These are phyloP conservation scores for Fusarium agapanthi DNA, from an alignment of 2,329 filamentous ascomycete species.

Conservation along the genomic window DNA sequence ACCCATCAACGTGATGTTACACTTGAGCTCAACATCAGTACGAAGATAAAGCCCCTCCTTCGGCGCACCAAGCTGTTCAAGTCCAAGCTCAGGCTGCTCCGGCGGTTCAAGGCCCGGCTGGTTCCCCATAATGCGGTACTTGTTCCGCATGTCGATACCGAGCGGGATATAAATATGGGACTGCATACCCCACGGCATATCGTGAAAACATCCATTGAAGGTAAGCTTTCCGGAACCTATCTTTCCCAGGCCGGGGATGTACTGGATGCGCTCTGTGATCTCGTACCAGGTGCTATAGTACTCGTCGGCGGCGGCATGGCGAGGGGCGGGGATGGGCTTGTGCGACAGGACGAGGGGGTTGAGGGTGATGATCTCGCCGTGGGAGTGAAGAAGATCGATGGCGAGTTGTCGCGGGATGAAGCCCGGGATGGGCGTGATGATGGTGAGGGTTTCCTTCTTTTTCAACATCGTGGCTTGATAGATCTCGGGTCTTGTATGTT, in stretches of 20 bases:
- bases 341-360: conserved; percentile 74
- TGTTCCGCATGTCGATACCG: conserved; percentile 72
- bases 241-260: conserved; percentile 71
- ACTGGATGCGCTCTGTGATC: conserved; percentile 74
- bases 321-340: conserved; percentile 71
- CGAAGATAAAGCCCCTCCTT: conserved; percentile 72
- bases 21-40: conserved; percentile 76
- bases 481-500: conserved; percentile 8
- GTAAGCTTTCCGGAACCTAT: conserved; percentile 71
- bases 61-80: conserved; percentile 66
- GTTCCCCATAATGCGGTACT: conserved; percentile 74
- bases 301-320: conserved; percentile 73
- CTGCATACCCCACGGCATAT: conserved; percentile 76
- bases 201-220: conserved; percentile 77
- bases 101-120: conserved; percentile 71
- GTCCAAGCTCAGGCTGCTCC: conserved; percentile 69
- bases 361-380: conserved; percentile 75
- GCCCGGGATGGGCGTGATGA: conserved; percentile 74
- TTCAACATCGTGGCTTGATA: conserved; percentile 57
- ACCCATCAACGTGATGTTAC: conserved; percentile 70
- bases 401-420: conserved; percentile 77
- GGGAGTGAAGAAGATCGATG: conserved; percentile 76
- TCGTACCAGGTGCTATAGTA: conserved; percentile 80
- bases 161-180: conserved; percentile 76
- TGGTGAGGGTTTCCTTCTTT: conserved; percentile 72